Conservation (phyloP, 2,329 filamentous ascomycete genomes). For the Aschersonia sp. region DNA sequence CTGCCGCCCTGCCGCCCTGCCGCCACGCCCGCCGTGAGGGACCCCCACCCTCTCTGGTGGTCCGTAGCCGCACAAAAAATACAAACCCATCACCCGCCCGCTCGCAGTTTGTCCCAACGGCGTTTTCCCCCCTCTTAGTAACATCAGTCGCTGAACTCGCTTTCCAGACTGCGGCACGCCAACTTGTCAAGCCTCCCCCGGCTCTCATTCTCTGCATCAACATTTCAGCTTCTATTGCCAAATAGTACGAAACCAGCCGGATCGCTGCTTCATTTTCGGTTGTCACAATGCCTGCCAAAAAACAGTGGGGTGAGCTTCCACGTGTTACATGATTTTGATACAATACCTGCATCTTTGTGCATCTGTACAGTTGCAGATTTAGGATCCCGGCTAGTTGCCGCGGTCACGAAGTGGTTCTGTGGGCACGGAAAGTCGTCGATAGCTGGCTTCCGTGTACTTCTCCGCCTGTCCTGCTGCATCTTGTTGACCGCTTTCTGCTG, state of each 20-base stretch:
- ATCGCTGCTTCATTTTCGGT: not conserved
- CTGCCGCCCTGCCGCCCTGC: too few species aligned
- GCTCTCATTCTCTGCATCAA: not conserved
- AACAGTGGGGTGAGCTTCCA: conserved; percentile 25
- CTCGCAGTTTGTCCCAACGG: not conserved
- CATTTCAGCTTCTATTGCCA: not conserved
- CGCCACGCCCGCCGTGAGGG: not conserved
- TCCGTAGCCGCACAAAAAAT: not conserved
- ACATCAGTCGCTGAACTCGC: not conserved
- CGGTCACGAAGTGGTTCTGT: not conserved
- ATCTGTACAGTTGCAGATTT: conserved; percentile 1
- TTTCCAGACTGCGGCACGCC: not conserved
- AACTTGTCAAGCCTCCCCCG: not conserved
- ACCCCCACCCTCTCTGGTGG: not conserved
- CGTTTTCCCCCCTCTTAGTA: not conserved
- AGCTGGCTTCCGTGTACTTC: not conserved
- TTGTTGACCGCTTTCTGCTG: conserved; percentile 8
- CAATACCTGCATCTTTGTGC: not conserved
- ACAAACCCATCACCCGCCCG: not conserved
- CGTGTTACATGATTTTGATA: conserved; percentile 3
- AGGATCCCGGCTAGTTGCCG: not conserved
- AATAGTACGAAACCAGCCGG: not conserved
- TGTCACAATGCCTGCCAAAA: conserved; percentile 27
- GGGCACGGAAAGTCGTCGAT: conserved; percentile 2
- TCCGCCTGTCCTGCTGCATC: conserved; percentile 3